Percentiles rank a stretch among this genome's conserved stretches.
Evolutionary conservation across 2,329 filamentous ascomycete species (phyloP).

Genomic region (Drechmeria coniospora): DNA sequence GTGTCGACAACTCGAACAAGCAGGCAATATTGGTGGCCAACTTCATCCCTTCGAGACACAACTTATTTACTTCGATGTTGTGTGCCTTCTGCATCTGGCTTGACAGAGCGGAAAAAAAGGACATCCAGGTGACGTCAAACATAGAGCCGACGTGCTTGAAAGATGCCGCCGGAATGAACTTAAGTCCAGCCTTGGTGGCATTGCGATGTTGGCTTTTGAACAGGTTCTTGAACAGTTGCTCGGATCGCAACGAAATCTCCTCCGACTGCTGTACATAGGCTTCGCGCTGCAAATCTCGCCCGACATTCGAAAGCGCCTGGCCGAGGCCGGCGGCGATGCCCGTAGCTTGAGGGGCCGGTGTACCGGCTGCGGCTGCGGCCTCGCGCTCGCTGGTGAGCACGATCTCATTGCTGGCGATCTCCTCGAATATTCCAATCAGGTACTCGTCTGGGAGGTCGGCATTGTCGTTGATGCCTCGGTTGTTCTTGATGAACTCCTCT

Average conservation of each 20-base stretch:
- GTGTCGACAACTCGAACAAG: constrained; percentile 83
- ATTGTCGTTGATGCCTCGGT: constrained; percentile 93
- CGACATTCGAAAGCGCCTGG: constrained; percentile 80
- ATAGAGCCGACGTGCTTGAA: constrained; percentile 93
- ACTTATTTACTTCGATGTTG: constrained; percentile 78
- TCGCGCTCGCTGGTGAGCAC: constrained; percentile 87
- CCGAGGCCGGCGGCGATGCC: constrained; percentile 73
- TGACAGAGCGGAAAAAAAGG: constrained; percentile 86
- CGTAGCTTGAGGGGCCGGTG: constrained; percentile 39
- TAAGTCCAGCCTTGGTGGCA: constrained; percentile 48
- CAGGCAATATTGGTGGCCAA: constrained; percentile 87
- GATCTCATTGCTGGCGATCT: constrained; percentile 84
- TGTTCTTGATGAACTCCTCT: constrained; percentile 98
- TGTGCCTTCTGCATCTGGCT: constrained; percentile 87
- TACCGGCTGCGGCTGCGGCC: constrained; percentile 66
- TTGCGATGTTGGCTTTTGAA: constrained; percentile 80
- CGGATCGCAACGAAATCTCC: constrained; percentile 60
- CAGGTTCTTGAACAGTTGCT: constrained; percentile 84
- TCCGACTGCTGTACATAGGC: constrained; percentile 91
- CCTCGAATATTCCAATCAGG: constrained; percentile 74
- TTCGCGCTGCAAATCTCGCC: constrained; percentile 80
- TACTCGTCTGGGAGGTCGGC: constrained; percentile 90
- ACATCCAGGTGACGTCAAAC: constrained; percentile 99
- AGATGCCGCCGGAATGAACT: constrained; percentile 86
- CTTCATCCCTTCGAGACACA: constrained; percentile 92